phyloP scores from a whole-genome alignment of 306 rosid genomes.

The Glycyrrhiza uralensis region DNA sequence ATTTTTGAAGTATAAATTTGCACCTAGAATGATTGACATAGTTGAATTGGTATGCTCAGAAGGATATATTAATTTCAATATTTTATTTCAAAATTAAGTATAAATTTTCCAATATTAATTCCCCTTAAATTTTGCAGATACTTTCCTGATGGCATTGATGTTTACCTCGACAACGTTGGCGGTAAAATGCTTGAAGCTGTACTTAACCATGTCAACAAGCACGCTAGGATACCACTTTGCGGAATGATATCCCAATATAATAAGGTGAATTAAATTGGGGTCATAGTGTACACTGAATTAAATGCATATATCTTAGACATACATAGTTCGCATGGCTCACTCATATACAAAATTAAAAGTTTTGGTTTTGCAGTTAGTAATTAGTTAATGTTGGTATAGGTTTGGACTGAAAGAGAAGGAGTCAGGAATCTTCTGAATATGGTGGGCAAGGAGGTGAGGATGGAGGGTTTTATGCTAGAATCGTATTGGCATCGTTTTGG shows the following conservation, averaged over 20 bases:
- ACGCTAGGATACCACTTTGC: slow-evolving; percentile 55
- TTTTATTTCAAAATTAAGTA: not conserved
- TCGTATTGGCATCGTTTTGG: slow-evolving; percentile 52
- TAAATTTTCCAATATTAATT: not conserved
- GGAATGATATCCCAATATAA: slow-evolving; percentile 73
- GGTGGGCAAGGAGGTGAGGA: slow-evolving; percentile 62
- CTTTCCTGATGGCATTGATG: slow-evolving; percentile 63
- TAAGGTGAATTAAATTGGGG: slow-evolving; percentile 37
- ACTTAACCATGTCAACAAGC: slow-evolving; percentile 57
- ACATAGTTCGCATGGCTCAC: not conserved
- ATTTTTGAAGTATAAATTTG: not conserved
- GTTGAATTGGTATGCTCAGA: not conserved
- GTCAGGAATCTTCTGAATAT: slow-evolving; percentile 59
- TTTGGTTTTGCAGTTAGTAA: not conserved
- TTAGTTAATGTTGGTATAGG: slow-evolving; percentile 27
- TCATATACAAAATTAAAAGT: not conserved
- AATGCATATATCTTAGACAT: not conserved
- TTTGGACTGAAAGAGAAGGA: slow-evolving; percentile 64
- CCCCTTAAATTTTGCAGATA: slow-evolving; percentile 24
- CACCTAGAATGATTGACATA: not conserved
- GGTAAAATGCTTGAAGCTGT: slow-evolving; percentile 68
- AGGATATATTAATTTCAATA: not conserved
- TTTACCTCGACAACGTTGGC: slow-evolving; percentile 68
- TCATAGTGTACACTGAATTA: not conserved
- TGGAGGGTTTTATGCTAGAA: slow-evolving; percentile 52